These are phyloP conservation scores for Xylariaceae sp. DNA, from an alignment of 2,329 filamentous ascomycete species.

Conservation along the genomic window DNA sequence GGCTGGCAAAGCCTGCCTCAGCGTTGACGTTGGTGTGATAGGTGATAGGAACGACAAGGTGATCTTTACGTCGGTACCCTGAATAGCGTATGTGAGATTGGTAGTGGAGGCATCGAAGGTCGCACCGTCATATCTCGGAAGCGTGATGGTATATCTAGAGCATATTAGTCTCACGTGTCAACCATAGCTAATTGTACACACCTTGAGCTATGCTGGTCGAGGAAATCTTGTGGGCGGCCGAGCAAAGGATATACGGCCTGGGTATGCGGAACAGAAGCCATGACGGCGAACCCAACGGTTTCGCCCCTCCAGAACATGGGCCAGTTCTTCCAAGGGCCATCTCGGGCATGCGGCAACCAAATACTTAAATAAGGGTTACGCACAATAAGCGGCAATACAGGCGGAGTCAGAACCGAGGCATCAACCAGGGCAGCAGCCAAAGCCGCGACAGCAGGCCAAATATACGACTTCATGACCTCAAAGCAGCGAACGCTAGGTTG, in stretches of 20 bases:
- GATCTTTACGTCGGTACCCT: constrained; percentile 35
- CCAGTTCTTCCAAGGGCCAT: constrained; percentile 76
- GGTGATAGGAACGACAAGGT: constrained; percentile 63
- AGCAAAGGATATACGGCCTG: constrained; percentile 47
- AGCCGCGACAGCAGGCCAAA: constrained; percentile 30
- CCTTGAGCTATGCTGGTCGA: constrained; percentile 29
- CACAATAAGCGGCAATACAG: constrained; percentile 54
- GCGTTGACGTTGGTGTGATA: constrained; percentile 74
- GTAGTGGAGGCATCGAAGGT: constrained; percentile 49
- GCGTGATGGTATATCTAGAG: constrained; percentile 37
- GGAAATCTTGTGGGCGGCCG: constrained; percentile 49
- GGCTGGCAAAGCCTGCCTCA: constrained; percentile 77
- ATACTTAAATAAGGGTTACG: constrained; percentile 58
- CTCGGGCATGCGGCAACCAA: constrained; percentile 63
- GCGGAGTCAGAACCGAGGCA: constrained; percentile 52
- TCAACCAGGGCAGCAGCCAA: constrained; percentile 35
- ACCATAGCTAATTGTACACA: constrained; percentile 2
- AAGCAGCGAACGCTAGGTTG: constrained; percentile 4
- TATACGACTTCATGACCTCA: constrained; percentile 29
- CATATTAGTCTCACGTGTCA: not conserved
- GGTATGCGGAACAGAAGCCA: constrained; percentile 43
- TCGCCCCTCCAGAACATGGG: constrained; percentile 77
- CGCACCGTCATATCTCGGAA: constrained; percentile 42
- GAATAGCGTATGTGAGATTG: constrained; percentile 46
- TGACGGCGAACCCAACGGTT: constrained; percentile 46